Evolutionary conservation across 176 grass and related monocot genomes (phyloP).

Genomic region (sorghum (Sorghum bicolor)): DNA sequence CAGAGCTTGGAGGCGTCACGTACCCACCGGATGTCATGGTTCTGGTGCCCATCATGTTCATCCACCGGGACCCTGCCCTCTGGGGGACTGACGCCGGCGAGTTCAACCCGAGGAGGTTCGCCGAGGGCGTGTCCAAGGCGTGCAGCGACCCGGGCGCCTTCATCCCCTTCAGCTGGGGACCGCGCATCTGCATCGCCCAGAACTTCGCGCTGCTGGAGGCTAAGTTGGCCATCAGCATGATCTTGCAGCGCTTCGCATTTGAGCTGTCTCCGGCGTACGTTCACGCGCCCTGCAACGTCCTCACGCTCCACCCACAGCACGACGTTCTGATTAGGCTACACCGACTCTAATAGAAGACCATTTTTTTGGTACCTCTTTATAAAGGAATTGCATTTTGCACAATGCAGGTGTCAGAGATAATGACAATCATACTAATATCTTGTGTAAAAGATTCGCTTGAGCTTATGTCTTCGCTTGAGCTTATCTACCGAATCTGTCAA

Average conservation of each 20-base stretch:
- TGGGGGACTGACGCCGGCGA: slow-evolving; percentile 55
- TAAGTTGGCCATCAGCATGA: slow-evolving; percentile 60
- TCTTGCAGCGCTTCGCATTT: slow-evolving; percentile 68
- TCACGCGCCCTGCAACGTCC: slow-evolving; percentile 39
- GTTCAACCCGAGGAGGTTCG: slow-evolving; percentile 75
- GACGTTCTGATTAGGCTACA: slow-evolving; percentile 8
- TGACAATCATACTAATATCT: not conserved
- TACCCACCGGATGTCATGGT: slow-evolving; percentile 56
- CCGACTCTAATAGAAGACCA: slow-evolving; percentile 22
- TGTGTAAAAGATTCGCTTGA: too few species aligned
- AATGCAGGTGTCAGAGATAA: not conserved
- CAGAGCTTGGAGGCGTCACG: slow-evolving; percentile 41
- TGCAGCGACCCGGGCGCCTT: slow-evolving; percentile 40
- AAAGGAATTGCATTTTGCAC: not conserved
- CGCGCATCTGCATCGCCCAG: slow-evolving; percentile 61
- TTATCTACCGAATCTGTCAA: too few species aligned
- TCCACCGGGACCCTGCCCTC: slow-evolving; percentile 58
- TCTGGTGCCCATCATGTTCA: slow-evolving; percentile 30
- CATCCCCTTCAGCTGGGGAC: slow-evolving; percentile 71
- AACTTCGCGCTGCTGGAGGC: slow-evolving; percentile 76
- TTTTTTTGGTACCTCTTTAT: not conserved
- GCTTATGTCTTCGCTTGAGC: too few species aligned
- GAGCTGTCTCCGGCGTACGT: slow-evolving; percentile 61
- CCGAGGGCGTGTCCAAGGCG: slow-evolving; percentile 60
- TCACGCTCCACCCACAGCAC: slow-evolving; percentile 55